Conservation (phyloP, 1,284 basidiomycete genomes). For the Puccinia novopanici region DNA sequence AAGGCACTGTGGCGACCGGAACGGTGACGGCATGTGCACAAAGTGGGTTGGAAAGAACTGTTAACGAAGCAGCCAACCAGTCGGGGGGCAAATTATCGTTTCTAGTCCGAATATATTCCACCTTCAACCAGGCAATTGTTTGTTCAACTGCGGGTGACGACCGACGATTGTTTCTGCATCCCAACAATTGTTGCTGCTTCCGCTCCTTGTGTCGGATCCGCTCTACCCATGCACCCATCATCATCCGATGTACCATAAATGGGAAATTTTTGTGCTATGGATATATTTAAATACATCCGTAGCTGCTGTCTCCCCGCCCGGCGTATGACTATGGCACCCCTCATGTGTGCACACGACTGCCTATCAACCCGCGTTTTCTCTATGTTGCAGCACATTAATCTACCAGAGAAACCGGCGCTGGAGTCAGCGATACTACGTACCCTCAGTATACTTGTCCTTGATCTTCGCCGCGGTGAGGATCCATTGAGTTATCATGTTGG, state of each 20-base stretch:
- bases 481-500: neutral
- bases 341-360: neutral
- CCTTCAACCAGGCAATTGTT: neutral
- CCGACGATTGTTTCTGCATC: neutral
- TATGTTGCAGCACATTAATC: too few species aligned
- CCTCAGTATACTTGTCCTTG: too few species aligned
- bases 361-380: too few species aligned
- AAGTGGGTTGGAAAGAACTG: neutral
- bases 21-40: neutral
- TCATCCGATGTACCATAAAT: too few species aligned
- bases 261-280: neutral
- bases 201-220: neutral
- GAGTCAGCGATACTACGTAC: too few species aligned
- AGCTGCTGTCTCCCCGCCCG: neutral
- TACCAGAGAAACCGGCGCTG: neutral
- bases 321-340: neutral
- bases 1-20: neutral
- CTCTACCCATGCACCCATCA: too few species aligned
- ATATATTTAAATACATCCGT: neutral
- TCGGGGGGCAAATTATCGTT: too few species aligned
- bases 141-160: neutral
- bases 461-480: too few species aligned
- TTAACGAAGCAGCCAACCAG: too few species aligned
- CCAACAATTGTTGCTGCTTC: neutral
- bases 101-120: neutral